Conservation (phyloP, 805 yeast species). For the Metschnikowia similis region DNA sequence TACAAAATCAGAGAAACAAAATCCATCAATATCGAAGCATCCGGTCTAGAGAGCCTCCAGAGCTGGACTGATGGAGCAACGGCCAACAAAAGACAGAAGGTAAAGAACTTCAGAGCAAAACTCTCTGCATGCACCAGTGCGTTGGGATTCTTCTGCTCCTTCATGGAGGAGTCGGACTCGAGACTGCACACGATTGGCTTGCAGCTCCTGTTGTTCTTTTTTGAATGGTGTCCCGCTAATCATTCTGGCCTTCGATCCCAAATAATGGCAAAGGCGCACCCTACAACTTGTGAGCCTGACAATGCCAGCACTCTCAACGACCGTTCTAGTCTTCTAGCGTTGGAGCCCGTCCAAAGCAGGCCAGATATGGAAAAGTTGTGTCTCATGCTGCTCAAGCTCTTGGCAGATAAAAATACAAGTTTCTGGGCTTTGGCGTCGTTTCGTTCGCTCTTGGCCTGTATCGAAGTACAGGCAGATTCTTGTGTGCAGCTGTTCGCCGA, state of each 20-base stretch:
- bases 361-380: neutral
- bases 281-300: neutral
- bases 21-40: no score
- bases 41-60: neutral
- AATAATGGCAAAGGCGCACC: neutral
- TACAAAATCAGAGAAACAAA: constrained; percentile 20
- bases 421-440: constrained; percentile 26
- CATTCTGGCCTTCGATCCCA: neutral
- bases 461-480: neutral
- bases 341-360: neutral
- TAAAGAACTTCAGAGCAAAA: constrained; percentile 7
- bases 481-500: neutral
- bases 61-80: constrained; percentile 2
- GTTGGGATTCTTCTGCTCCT: constrained; percentile 22
- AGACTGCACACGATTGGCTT: constrained; percentile 18
- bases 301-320: neutral
- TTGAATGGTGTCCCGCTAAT: neutral
- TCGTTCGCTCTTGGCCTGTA: constrained; percentile 2
- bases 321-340: neutral
- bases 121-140: constrained; percentile 8
- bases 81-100: constrained; percentile 26
- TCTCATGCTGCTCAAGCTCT: neutral
- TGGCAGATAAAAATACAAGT: constrained; percentile 7
- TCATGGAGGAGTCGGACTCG: constrained; percentile 18
- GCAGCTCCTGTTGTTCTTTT: constrained; percentile 27